Conservation (phyloP, 257 asterid genomes). For the Knoxia roxburghii region DNA sequence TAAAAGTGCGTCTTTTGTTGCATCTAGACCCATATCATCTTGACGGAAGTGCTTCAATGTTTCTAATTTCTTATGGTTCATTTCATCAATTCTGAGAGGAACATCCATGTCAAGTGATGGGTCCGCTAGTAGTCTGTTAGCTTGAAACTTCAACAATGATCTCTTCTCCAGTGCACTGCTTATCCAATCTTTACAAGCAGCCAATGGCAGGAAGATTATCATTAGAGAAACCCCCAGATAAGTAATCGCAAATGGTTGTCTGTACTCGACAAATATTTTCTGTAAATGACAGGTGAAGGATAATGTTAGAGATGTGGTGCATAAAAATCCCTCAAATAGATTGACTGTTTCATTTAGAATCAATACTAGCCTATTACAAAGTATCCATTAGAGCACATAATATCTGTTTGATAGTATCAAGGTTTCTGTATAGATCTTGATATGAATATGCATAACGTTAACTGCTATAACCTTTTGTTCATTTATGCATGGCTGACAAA, state of each 20-base stretch:
- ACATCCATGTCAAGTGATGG: constrained; percentile 28
- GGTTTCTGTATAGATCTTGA: neutral
- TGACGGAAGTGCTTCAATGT: constrained; percentile 33
- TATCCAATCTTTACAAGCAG: constrained; percentile 54
- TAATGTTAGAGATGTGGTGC: constrained; percentile 7
- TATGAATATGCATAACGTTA: neutral
- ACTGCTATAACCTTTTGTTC: neutral
- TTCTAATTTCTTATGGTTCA: constrained; percentile 30
- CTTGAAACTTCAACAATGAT: constrained; percentile 24
- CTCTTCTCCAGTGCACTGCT: constrained; percentile 25
- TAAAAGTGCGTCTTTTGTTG: constrained; percentile 45
- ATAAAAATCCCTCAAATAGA: neutral
- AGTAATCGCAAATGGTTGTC: constrained; percentile 77
- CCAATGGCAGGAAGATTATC: constrained; percentile 69
- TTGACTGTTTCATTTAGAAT: neutral
- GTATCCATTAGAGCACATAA: neutral
- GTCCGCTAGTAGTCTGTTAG: constrained; percentile 21
- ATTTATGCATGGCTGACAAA: neutral
- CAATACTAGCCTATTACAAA: neutral
- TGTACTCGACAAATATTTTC: constrained; percentile 63
- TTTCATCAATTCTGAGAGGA: constrained; percentile 29
- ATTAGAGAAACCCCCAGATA: constrained; percentile 70
- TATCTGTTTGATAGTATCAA: neutral
- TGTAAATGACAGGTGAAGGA: constrained; percentile 26
- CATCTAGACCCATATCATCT: constrained; percentile 33